A percentile compares a stretch with the other conserved stretches of the same genome.
Conservation (phyloP, 768 basidiomycete species). For the Saitozyma podzolica region DNA sequence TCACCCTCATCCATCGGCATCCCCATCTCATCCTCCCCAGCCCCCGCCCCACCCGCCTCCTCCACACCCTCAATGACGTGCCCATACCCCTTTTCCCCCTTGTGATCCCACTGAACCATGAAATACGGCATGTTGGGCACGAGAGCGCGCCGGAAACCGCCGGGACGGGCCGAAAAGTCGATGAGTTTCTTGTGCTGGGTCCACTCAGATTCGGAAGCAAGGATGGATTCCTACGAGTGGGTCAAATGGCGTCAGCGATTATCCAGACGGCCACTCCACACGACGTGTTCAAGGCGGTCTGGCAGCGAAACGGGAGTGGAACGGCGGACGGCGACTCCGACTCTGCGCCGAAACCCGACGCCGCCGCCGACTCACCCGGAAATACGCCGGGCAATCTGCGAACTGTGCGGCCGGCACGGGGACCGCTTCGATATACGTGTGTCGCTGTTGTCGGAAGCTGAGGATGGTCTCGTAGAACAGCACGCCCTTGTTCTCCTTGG, state of each 20-base stretch:
- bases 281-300: neutral
- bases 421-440: slow-evolving; percentile 90
- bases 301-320: neutral
- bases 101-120: slow-evolving; percentile 97
- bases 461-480: slow-evolving; percentile 94
- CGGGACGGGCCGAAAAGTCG: slow-evolving; percentile 83
- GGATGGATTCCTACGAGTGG: slow-evolving; percentile 69
- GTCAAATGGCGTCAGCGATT: neutral
- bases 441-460: slow-evolving; percentile 79
- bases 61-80: slow-evolving; percentile 91
- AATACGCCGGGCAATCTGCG: slow-evolving; percentile 86
- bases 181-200: slow-evolving; percentile 97
- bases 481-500: slow-evolving; percentile 88
- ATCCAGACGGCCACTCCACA: neutral
- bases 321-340: no score
- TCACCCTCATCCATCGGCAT: slow-evolving; percentile 77
- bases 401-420: slow-evolving; percentile 87
- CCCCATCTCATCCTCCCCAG: slow-evolving; percentile 61
- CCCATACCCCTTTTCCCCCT: slow-evolving; percentile 95
- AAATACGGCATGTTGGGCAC: slow-evolving; percentile 97
- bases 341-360: no score
- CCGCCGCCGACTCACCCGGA: slow-evolving; percentile 63
- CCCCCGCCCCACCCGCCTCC: slow-evolving; percentile 58
- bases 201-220: slow-evolving; percentile 93
- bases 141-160: slow-evolving; percentile 92